Evolutionary conservation across 495 filamentous ascomycete species (phyloP).

Genomic region (Astrothelium subdiscretum): DNA sequence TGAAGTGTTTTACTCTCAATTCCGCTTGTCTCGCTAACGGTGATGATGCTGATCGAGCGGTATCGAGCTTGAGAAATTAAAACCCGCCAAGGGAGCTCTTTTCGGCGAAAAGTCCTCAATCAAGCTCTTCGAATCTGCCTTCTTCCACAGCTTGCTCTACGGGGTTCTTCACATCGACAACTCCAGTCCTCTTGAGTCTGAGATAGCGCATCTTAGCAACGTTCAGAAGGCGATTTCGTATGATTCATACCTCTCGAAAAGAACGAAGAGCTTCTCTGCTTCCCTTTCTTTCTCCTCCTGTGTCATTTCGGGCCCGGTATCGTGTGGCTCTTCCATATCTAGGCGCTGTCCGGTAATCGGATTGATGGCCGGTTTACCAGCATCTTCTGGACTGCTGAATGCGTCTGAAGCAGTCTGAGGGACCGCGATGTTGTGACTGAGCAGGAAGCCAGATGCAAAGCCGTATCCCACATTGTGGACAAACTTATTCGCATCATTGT

Average conservation of each 20-base stretch:
- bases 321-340: conserved; percentile 49
- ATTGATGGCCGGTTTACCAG: conserved; percentile 46
- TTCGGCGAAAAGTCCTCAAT: not conserved
- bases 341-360: conserved; percentile 82
- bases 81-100: not conserved
- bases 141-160: conserved; percentile 61
- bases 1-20: too few relatives aligned
- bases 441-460: conserved; percentile 79
- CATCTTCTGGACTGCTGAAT: conserved; percentile 33
- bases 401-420: conserved; percentile 55
- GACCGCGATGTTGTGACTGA: conserved; percentile 66
- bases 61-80: too few relatives aligned
- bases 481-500: conserved; percentile 34
- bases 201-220: conserved; percentile 10
- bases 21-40: too few relatives aligned
- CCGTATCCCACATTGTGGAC: conserved; percentile 55
- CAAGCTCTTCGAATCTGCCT: conserved; percentile 68
- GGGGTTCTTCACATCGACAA: conserved; percentile 78
- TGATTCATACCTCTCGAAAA: conserved; percentile 71
- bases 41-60: too few relatives aligned
- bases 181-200: conserved; percentile 70
- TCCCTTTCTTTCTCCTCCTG: conserved; percentile 86
- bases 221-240: not conserved
- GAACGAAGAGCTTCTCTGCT: conserved; percentile 82
- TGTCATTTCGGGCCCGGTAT: conserved; percentile 61